Evolutionary conservation across 768 basidiomycete species (phyloP), one percentile per base, ranked within the genome.

Genomic region (Holtermanniella nyarrowii): DNA sequence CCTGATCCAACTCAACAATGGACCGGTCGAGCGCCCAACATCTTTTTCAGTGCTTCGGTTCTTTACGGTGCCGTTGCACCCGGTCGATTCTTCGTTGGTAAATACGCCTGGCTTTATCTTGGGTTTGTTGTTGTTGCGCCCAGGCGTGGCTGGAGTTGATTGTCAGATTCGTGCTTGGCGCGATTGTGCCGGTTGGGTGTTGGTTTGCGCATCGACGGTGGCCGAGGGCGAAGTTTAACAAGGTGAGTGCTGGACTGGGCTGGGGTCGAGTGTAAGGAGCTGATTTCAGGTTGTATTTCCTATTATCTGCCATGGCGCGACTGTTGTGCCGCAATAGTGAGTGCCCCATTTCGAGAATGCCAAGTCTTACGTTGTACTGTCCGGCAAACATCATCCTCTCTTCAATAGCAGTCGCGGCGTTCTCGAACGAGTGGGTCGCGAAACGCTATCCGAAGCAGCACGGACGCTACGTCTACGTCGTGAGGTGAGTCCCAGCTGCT

Each of bases 1-100:
- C 44, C 57, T n/a, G 70, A 72, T 49, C 71, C 67, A 1, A 71
- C 66, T 22, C 62, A 62, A 14, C 62, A 72, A 57, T 72, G 71
- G 71, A 66, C 66, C 16, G 71, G 71, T 21, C 47, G 71, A 43
- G 58, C 63, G 1, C 70, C 72, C 1, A 46, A 45, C 3, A 66
- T 73, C 27, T 73, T 73, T 58, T 72, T 67, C 50, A 65, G 62
- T 2, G 72, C 72, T 0, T 60, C 57, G 10, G 61, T 73, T 37
- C 66, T 72, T n/a, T 69, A 62, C 61, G 66, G 70, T 14, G 57
- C 62, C 7, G 62, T 73, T 5, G 61, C 66, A 0, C 70, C 70
- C 0, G 58, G 50, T 0, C 50, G 68, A 26, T 73, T 73, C 60
- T 73, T 73, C 51, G 61, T 60, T 14, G 69, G 69, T 11, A 59